Conservation (phyloP, 257 asterid species). For the Scutellaria baicalensis region DNA sequence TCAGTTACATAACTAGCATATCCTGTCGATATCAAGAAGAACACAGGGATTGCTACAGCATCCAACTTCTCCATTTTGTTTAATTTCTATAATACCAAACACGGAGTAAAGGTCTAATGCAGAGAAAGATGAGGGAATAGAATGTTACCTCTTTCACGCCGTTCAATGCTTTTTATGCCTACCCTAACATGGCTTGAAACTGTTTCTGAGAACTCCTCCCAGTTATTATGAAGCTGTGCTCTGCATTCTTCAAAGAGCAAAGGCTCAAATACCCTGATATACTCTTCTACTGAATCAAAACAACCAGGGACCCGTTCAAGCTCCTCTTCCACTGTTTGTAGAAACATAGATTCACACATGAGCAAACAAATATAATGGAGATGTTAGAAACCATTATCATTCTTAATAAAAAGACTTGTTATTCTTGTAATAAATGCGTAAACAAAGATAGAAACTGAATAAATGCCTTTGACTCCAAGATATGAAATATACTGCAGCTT, state of each 20-base stretch:
- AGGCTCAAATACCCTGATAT: conserved; percentile 88
- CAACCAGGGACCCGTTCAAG: conserved; percentile 80
- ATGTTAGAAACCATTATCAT: background rate
- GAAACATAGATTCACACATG: conserved; percentile 6
- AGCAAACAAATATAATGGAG: conserved; percentile 2
- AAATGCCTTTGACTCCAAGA: background rate
- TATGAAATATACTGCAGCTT: background rate
- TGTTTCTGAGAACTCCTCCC: conserved; percentile 80
- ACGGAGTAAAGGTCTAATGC: background rate
- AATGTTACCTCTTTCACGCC: conserved; percentile 79
- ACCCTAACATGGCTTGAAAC: conserved; percentile 64
- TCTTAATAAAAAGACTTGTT: background rate
- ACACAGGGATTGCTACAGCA: background rate
- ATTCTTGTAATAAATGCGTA: background rate
- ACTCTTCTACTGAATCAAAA: conserved; percentile 88
- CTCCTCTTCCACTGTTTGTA: conserved; percentile 64
- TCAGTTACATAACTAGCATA: conserved; percentile 7
- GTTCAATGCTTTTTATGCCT: conserved; percentile 61
- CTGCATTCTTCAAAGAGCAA: conserved; percentile 95
- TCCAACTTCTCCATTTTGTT: background rate
- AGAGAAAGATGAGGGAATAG: conserved; percentile 5
- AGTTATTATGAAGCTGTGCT: conserved; percentile 78
- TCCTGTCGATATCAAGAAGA: background rate
- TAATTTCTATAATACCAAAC: background rate
- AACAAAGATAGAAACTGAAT: background rate